Conservation (phyloP, 768 basidiomycete genomes). For the Mrakia hoshinonis region DNA sequence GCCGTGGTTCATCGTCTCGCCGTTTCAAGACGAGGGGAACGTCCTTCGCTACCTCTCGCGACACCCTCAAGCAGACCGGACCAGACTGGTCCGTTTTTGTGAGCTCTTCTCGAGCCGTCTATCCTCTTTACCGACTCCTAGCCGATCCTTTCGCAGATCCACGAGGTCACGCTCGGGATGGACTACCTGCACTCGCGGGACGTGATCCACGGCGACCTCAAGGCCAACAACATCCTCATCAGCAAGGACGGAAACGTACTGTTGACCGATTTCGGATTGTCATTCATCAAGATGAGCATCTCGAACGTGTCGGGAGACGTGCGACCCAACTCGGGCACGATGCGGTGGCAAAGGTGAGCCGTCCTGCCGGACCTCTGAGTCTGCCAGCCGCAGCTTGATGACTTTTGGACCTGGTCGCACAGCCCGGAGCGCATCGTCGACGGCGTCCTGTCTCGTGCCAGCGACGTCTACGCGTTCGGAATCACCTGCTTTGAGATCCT, state of each 20-base stretch:
- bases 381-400: no score
- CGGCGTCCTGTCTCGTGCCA: constrained; percentile 48
- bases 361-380: no score
- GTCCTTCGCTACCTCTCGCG: constrained; percentile 53
- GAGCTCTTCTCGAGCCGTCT: neutral
- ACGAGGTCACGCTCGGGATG: constrained; percentile 73
- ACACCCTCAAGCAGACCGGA: constrained; percentile 32
- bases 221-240: constrained; percentile 68
- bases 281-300: constrained; percentile 66
- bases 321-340: constrained; percentile 49
- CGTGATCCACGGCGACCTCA: constrained; percentile 71
- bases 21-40: constrained; percentile 59
- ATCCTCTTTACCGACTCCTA: neutral
- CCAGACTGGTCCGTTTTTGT: constrained; percentile 30
- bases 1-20: constrained; percentile 72
- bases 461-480: constrained; percentile 63
- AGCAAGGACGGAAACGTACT: constrained; percentile 59
- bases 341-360: constrained; percentile 51
- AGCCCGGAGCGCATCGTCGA: constrained; percentile 5
- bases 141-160: constrained; percentile 42
- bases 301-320: constrained; percentile 51
- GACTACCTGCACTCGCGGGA: constrained; percentile 61
- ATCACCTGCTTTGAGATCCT: constrained; percentile 54
- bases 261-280: constrained; percentile 75
- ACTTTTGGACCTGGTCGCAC: neutral